A percentile compares a stretch with the other conserved stretches of the same genome.
Evolutionary conservation across 192 early-diverging fungal species (phyloP).

Genomic region (Coemansia guatemalensis): DNA sequence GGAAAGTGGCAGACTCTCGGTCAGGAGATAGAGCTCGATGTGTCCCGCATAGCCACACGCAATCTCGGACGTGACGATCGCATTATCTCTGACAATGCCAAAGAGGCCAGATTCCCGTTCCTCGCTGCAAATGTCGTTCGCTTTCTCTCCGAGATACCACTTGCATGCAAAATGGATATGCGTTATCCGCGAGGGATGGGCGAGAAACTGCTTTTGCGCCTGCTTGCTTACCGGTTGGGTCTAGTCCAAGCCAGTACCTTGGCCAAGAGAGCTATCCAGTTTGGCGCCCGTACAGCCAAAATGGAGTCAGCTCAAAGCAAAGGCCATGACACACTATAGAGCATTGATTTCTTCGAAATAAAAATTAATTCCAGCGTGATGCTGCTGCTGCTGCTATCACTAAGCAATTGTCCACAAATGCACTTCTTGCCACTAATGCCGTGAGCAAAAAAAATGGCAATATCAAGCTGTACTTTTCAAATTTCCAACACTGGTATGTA

Average conservation of each 20-base stretch:
- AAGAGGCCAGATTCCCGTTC: slow-evolving; percentile 88
- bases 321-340: slow-evolving; percentile 32
- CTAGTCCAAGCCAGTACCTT: slow-evolving; percentile 58
- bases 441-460: no score
- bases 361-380: no score
- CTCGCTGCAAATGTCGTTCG: slow-evolving; percentile 69
- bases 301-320: slow-evolving; percentile 60
- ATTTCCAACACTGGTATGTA: no score
- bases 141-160: slow-evolving; percentile 65
- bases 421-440: no score
- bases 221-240: slow-evolving; percentile 68
- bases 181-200: slow-evolving; percentile 79
- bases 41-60: slow-evolving; percentile 78
- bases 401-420: no score
- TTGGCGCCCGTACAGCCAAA: slow-evolving; percentile 95
- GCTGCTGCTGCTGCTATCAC: no score
- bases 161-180: slow-evolving; percentile 80
- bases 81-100: slow-evolving; percentile 81
- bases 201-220: slow-evolving; percentile 85
- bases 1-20: slow-evolving; percentile 68
- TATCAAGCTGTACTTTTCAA: no score
- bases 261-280: slow-evolving; percentile 94
- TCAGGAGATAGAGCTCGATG: slow-evolving; percentile 78
- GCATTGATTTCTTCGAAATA: slow-evolving; percentile 4
- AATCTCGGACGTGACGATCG: slow-evolving; percentile 96